A percentile compares a stretch with the other conserved stretches of the same genome.
Conservation (phyloP, 192 early-diverging fungal species). For the Coemansia sp. region DNA sequence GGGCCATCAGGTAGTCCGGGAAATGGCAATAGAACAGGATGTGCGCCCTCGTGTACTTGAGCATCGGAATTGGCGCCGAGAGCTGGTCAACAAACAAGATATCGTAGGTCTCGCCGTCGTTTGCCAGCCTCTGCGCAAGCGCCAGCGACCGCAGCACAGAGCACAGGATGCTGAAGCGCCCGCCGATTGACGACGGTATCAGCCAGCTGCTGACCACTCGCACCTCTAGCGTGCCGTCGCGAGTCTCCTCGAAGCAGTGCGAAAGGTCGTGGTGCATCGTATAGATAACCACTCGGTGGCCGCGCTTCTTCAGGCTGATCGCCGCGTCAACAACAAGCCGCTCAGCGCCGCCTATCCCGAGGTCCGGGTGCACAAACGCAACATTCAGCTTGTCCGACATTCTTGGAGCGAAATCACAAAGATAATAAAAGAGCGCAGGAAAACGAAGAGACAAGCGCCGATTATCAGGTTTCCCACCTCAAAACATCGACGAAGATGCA, state of each 20-base stretch:
- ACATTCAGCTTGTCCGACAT: slow-evolving; percentile 53
- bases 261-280: slow-evolving; percentile 86
- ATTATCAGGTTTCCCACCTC: neutral
- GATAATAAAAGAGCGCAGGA: neutral
- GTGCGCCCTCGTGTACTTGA: slow-evolving; percentile 65
- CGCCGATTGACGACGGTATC: slow-evolving; percentile 69
- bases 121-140: slow-evolving; percentile 60
- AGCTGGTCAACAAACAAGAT: slow-evolving; percentile 87
- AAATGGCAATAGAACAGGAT: slow-evolving; percentile 97
- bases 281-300: slow-evolving; percentile 79
- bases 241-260: slow-evolving; percentile 92
- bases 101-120: slow-evolving; percentile 59
- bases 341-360: slow-evolving; percentile 96
- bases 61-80: slow-evolving; percentile 78
- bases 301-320: slow-evolving; percentile 70
- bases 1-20: slow-evolving; percentile 82
- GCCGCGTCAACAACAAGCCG: slow-evolving; percentile 92
- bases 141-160: slow-evolving; percentile 75
- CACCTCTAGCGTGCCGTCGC: slow-evolving; percentile 80
- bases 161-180: slow-evolving; percentile 76
- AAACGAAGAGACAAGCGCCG: neutral
- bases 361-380: slow-evolving; percentile 89
- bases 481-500: neutral
- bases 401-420: slow-evolving; percentile 3
- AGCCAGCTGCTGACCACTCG: slow-evolving; percentile 68